These are phyloP conservation scores for Cyberlindnera euphorbiiphila DNA, from an alignment of 805 yeast genomes.

Conservation along the genomic window DNA sequence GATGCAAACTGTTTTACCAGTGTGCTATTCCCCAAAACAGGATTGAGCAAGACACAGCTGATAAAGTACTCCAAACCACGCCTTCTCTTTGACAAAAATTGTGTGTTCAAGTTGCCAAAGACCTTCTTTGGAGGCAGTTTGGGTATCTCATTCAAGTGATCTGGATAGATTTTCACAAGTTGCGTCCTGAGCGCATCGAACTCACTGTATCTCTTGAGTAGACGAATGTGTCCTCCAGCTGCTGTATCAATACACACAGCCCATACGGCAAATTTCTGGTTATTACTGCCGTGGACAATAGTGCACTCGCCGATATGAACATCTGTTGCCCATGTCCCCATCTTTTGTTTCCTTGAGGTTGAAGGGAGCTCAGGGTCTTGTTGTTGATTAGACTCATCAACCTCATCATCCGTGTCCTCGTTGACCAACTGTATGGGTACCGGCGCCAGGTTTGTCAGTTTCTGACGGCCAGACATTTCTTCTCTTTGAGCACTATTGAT, in stretches of 20 bases:
- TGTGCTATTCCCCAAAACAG: constrained; percentile 32
- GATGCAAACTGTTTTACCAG: constrained; percentile 31
- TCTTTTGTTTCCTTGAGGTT: background rate
- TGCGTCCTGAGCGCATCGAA: constrained; percentile 43
- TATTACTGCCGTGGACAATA: constrained; percentile 34
- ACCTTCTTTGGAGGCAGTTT: constrained; percentile 42
- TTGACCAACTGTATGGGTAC: constrained; percentile 38
- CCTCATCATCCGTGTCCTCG: constrained; percentile 24
- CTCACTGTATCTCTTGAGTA: constrained; percentile 63
- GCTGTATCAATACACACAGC: constrained; percentile 34
- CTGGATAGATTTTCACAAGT: constrained; percentile 37
- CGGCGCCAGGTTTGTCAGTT: constrained; percentile 32
- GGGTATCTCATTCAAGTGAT: constrained; percentile 36
- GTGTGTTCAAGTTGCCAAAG: constrained; percentile 22
- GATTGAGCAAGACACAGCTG: constrained; percentile 41
- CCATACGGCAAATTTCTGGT: constrained; percentile 42
- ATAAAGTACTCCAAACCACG: constrained; percentile 43
- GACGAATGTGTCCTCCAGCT: constrained; percentile 33
- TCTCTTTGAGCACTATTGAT: too few relatives aligned
- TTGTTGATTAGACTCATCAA: too few relatives aligned
- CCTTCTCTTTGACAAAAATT: constrained; percentile 36
- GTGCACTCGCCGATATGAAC: constrained; percentile 38
- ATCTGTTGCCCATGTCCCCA: constrained; percentile 34
- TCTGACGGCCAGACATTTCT: constrained; percentile 6
- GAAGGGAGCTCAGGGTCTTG: background rate